These are phyloP conservation scores for Monilinia vaccinii-corymbosi DNA, from an alignment of 2,329 filamentous ascomycete species.

Conservation along the genomic window DNA sequence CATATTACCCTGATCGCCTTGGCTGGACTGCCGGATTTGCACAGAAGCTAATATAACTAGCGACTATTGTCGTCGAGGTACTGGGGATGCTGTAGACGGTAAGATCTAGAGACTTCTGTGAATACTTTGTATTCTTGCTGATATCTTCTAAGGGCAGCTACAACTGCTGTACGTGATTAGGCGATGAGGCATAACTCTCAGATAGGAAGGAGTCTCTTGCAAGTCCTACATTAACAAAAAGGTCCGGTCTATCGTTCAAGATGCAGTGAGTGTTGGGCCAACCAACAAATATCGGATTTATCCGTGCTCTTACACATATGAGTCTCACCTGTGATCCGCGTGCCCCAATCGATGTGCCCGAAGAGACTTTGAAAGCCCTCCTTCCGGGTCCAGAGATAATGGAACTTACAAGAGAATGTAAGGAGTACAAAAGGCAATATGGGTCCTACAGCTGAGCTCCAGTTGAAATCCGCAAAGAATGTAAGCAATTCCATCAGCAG, in stretches of 20 bases:
- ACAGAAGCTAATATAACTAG: background rate
- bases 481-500: background rate
- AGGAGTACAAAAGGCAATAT: background rate
- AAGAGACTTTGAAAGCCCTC: no score
- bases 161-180: background rate
- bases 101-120: background rate
- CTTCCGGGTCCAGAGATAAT: no score
- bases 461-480: background rate
- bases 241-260: background rate
- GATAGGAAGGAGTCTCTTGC: background rate
- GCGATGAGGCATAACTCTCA: background rate
- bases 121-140: background rate
- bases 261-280: background rate
- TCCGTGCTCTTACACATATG: background rate
- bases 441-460: background rate
- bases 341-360: no score
- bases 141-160: background rate
- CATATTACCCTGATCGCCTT: background rate
- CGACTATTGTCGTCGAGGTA: background rate
- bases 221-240: background rate
- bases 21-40: background rate
- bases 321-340: no score
- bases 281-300: background rate
- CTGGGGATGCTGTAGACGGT: background rate
- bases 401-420: background rate